Percentiles rank a stretch among this genome's conserved stretches.
Conservation (phyloP, 1,284 basidiomycete species). For the Ganoderma lingzhi region DNA sequence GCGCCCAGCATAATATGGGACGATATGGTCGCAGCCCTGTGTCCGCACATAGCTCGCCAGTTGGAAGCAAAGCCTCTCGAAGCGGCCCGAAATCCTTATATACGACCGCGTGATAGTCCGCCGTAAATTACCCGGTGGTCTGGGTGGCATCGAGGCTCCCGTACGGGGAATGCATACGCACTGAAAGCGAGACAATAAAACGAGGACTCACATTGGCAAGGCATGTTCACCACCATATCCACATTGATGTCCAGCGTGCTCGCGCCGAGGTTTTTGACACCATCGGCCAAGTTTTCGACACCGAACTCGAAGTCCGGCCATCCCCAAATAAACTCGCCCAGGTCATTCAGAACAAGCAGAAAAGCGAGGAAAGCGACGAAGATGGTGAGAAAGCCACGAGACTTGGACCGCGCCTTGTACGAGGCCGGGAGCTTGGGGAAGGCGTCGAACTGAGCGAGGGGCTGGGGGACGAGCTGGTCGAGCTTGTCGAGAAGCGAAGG, state of each 20-base stretch:
- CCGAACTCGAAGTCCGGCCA: slow-evolving; percentile 89
- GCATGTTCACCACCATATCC: slow-evolving; percentile 92
- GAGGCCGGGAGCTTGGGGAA: slow-evolving; percentile 91
- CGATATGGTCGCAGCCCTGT: neutral
- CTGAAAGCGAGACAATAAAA: neutral
- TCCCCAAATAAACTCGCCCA: slow-evolving; percentile 92
- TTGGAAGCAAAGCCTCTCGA: neutral
- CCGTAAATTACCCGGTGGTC: neutral
- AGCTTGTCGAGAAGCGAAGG: slow-evolving; percentile 60
- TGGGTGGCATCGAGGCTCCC: too few relatives aligned
- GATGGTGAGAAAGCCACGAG: slow-evolving; percentile 89
- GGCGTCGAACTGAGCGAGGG: slow-evolving; percentile 75
- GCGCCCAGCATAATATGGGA: neutral
- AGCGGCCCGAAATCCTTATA: neutral
- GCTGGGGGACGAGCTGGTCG: slow-evolving; percentile 62
- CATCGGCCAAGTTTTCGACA: slow-evolving; percentile 69
- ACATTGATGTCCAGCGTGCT: slow-evolving; percentile 86
- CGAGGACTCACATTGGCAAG: slow-evolving; percentile 81
- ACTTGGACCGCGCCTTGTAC: slow-evolving; percentile 87
- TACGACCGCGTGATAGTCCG: neutral
- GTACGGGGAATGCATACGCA: neutral
- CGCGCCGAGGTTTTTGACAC: slow-evolving; percentile 71
- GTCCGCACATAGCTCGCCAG: neutral
- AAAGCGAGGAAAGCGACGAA: slow-evolving; percentile 79
- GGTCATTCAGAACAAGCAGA: slow-evolving; percentile 84